Conservation (phyloP, 352 stramenopile genomes). For the Phytophthora multivora region DNA sequence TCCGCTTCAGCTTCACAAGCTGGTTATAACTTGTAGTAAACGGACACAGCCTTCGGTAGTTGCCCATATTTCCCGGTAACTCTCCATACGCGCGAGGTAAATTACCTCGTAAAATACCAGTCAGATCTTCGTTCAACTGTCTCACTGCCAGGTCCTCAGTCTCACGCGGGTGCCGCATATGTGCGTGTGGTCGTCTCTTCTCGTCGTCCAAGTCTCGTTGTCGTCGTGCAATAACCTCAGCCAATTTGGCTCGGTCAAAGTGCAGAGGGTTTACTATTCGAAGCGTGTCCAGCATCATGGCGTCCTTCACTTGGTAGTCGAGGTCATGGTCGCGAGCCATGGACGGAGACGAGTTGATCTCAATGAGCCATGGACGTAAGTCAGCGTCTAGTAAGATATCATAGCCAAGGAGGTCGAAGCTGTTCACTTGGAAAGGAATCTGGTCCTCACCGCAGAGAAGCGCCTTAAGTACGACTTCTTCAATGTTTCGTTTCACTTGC, state of each 20-base stretch:
- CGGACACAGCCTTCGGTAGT: slow-evolving; percentile 64
- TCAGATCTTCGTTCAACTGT: slow-evolving; percentile 77
- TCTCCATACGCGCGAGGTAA: slow-evolving; percentile 69
- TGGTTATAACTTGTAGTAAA: slow-evolving; percentile 77
- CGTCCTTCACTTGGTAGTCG: slow-evolving; percentile 91
- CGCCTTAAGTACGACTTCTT: slow-evolving; percentile 87
- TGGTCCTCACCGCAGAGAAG: slow-evolving; percentile 88
- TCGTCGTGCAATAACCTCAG: slow-evolving; percentile 66
- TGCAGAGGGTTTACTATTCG: slow-evolving; percentile 81
- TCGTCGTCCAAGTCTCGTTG: slow-evolving; percentile 62
- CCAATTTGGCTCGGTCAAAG: slow-evolving; percentile 79
- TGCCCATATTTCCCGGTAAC: slow-evolving; percentile 59
- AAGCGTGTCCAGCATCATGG: slow-evolving; percentile 89
- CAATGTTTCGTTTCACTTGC: slow-evolving; percentile 69
- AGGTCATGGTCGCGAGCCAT: slow-evolving; percentile 89
- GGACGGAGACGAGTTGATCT: slow-evolving; percentile 95
- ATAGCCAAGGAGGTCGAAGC: slow-evolving; percentile 96
- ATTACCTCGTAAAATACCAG: slow-evolving; percentile 58
- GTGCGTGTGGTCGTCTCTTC: slow-evolving; percentile 59
- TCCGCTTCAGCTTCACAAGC: slow-evolving; percentile 69
- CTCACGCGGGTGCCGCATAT: slow-evolving; percentile 58
- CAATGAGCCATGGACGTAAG: slow-evolving; percentile 93
- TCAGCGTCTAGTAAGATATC: slow-evolving; percentile 93
- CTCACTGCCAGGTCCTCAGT: slow-evolving; percentile 47
- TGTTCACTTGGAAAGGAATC: slow-evolving; percentile 91